Base-by-base conservation (phyloP, 1,284 basidiomycete species). In the Boletellus deceptivus region DNA sequence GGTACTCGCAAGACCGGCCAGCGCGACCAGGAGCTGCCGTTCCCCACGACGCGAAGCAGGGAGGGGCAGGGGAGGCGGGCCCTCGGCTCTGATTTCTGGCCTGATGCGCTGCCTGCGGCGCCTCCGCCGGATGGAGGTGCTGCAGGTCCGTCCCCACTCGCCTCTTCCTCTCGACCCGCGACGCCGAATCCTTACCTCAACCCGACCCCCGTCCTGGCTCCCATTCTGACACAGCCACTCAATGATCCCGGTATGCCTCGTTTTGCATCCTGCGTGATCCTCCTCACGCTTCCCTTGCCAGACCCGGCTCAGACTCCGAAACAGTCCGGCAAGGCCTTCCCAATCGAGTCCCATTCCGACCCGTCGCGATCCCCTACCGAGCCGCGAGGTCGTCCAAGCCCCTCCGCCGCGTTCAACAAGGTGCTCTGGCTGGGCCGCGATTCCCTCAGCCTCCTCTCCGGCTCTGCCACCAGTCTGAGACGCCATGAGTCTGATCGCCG, bases 351-450 rank as follows among this genome's bases (percentile, higher is more conserved):
- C 1, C 46, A 16, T 3, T 10, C 6, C 17, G 50, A 45, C 3
- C 9, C 35, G n/a, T 27, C 52, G 17, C 55, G 43, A 36, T 43
- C 34, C 38, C 17, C 39, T 18, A 10, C 41, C 6, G 61, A 60
- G n/a, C 16, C 47, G 6, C 50, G 50, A 36, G 22, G 7, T 5
- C 55, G 47, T 11, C 16, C 43, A 25, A 44, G 43, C 20, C 52
- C 62, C 13, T 54, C 56, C 1, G 47, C 51, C 14, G 48, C 53
- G 8, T 52, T 72, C 48, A 61, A 67, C 53, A 71, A 66, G 59
- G 67, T 70, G 18, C 58, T 73, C 1, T 72, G 65, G 39, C 69
- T 67, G 52, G 60, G 65, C 18, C 69, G 64, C 25, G 62, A 62
- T 18, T 63, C 64, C 1, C 55, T 70, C 43, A 56, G 27, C 41